phyloP scores from a whole-genome alignment of 441 rosid genomes.

The Capsella rubella region DNA sequence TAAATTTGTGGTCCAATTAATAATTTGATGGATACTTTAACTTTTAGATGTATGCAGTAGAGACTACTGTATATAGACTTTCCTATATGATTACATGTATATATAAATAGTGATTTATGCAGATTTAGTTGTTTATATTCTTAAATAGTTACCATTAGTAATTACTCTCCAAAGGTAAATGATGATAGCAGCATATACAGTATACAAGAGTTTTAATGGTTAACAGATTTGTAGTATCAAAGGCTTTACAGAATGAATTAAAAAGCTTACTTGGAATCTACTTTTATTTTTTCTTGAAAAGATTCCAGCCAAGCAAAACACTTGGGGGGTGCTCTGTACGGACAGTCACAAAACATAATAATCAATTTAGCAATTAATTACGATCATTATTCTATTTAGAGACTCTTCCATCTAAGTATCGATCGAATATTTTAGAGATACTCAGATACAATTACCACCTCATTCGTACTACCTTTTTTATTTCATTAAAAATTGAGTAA shows the following conservation, averaged over 20 bases:
- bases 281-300: conserved; percentile 21
- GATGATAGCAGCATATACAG: not conserved
- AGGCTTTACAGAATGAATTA: conserved; percentile 1
- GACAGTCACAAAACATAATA: conserved; percentile 39
- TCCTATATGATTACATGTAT: no score
- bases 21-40: not conserved
- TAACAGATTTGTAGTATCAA: conserved; percentile 22
- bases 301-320: conserved; percentile 49
- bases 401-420: not conserved
- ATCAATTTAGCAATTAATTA: conserved; percentile 13
- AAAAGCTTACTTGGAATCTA: conserved; percentile 25
- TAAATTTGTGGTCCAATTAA: not conserved
- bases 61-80: not conserved
- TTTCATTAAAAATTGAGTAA: not conserved
- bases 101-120: no score
- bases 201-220: conserved; percentile 19
- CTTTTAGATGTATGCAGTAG: not conserved
- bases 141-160: not conserved
- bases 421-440: not conserved
- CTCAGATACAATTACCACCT: not conserved
- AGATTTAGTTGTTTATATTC: no score
- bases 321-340: conserved; percentile 40
- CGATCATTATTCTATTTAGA: conserved; percentile 20
- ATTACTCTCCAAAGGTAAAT: not conserved
- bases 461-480: not conserved